Evolutionary conservation across 208 protist species (phyloP).

Genomic region (Tritrichomonas foetus): DNA sequence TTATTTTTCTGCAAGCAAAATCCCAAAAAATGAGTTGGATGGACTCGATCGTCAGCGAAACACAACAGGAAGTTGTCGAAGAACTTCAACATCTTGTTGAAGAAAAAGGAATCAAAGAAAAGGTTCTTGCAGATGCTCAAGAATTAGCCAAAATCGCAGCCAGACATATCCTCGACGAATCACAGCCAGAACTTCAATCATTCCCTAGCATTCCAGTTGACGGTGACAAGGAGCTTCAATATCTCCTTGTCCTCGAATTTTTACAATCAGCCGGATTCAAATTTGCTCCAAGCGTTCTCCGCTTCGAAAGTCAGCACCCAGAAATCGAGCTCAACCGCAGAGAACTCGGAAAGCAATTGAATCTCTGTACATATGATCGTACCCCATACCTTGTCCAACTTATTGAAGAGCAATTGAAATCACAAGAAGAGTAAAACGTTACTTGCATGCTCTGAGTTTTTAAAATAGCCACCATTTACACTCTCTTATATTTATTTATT

Average conservation of each 20-base stretch:
- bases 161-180: conserved; percentile 3
- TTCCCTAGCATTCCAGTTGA: conserved; percentile 36
- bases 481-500: too few relatives aligned
- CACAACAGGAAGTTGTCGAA: conserved; percentile 27
- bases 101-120: conserved; percentile 34
- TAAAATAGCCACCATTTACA: too few relatives aligned
- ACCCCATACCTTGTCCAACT: conserved; percentile 39
- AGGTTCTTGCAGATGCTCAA: conserved; percentile 27
- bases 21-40: conserved; percentile 17
- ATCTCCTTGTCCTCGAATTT: conserved; percentile 26
- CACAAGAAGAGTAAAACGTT: not conserved
- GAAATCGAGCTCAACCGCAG: conserved; percentile 21
- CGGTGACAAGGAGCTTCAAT: conserved; percentile 25
- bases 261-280: conserved; percentile 40
- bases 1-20: too few relatives aligned
- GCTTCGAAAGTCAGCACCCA: conserved; percentile 13
- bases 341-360: conserved; percentile 1
- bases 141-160: conserved; percentile 35
- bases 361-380: conserved; percentile 33
- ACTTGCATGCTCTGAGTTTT: too few relatives aligned
- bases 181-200: conserved; percentile 35
- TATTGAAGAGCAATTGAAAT: conserved; percentile 26
- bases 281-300: conserved; percentile 24
- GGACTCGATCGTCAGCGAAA: not conserved
- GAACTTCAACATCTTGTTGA: conserved; percentile 29